Conservation (phyloP, 306 rosid genomes). For the Boehmeria nivea region DNA sequence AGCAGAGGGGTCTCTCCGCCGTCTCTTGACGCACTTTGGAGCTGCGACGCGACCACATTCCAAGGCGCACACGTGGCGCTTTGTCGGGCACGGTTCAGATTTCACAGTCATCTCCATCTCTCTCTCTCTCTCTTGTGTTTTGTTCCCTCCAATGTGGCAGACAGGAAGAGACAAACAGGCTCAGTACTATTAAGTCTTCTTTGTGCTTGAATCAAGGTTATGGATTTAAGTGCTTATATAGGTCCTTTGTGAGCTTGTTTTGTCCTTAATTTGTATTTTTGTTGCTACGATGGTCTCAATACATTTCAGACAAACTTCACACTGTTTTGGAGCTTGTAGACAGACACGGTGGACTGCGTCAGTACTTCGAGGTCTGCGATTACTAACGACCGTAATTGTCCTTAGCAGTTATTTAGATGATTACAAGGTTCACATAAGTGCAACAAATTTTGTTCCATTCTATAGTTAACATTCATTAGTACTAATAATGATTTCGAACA, state of each 20-base stretch:
- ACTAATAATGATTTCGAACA: no score
- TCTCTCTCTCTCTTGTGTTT: no score
- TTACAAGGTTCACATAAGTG: not conserved
- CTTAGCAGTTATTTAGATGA: not conserved
- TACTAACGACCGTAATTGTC: not conserved
- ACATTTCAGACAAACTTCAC: constrained; percentile 28
- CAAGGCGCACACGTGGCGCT: constrained; percentile 28
- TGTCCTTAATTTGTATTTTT: constrained; percentile 23
- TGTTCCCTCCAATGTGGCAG: not conserved
- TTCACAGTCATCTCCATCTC: constrained; percentile 47
- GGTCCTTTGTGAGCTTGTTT: constrained; percentile 23
- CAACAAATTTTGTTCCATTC: no score
- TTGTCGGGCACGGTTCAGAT: constrained; percentile 32
- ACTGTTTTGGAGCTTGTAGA: constrained; percentile 21
- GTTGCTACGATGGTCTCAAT: constrained; percentile 39
- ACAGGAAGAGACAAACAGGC: constrained; percentile 19
- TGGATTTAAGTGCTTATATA: constrained; percentile 18
- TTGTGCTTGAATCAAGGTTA: not conserved
- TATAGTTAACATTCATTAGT: no score
- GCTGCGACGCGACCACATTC: constrained; percentile 28
- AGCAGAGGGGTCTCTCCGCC: constrained; percentile 37
- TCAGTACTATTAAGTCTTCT: not conserved
- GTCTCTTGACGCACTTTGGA: constrained; percentile 39
- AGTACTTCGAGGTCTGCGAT: constrained; percentile 13
- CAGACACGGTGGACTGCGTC: constrained; percentile 8